Evolutionary conservation across 2,329 filamentous ascomycete genomes (phyloP), one percentile per base, ranked within the genome.

Genomic region (Acephala macrosclerotiorum): DNA sequence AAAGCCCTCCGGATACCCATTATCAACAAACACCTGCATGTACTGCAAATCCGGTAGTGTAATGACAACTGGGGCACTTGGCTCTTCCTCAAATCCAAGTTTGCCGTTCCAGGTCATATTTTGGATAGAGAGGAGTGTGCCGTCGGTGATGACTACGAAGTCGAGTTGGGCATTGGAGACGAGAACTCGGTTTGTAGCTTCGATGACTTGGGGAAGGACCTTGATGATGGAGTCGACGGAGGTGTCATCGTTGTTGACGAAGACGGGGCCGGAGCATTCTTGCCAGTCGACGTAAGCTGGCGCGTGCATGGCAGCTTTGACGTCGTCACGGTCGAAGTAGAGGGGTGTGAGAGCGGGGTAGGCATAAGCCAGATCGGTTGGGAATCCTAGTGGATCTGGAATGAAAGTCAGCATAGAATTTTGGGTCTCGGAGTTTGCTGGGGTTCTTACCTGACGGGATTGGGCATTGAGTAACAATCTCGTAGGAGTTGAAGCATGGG

Each of bases 271-370:
- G 35, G 75, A 75, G 72, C 81, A 83, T 70, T 81, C 78, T 11
- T 69, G 62, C 79, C 79, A 83, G 66, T 80, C 75, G 11, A 80
- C 77, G 58, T 77, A 71, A 9, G 38, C 33, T 22, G 80, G 79
- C 0, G 82, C 84, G 69, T 86, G 78, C 53, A 86, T 79, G 2
- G 82, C 83, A 51, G 74, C 68, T 67, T 85, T 79, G 4, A 86
- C 83, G 66, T 85, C 83, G 12, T 77, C 80, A 20, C 83, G 81
- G 73, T 85, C 83, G 77, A 85, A 86, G 75, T 85, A 86, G 20
- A 80, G 71, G 22, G 74, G 55, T 1, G 49, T 64, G 7, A 78
- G 74, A 20, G 76, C 79, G 0, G 80, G 78, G 1, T 80, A 79
- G 2, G 70, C 66, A 71, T 81, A 81, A 20, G 70, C 67, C 3